Evolutionary conservation across 371 early-diverging fungal genomes (phyloP).

Genomic region (Gilbertella persicaria): DNA sequence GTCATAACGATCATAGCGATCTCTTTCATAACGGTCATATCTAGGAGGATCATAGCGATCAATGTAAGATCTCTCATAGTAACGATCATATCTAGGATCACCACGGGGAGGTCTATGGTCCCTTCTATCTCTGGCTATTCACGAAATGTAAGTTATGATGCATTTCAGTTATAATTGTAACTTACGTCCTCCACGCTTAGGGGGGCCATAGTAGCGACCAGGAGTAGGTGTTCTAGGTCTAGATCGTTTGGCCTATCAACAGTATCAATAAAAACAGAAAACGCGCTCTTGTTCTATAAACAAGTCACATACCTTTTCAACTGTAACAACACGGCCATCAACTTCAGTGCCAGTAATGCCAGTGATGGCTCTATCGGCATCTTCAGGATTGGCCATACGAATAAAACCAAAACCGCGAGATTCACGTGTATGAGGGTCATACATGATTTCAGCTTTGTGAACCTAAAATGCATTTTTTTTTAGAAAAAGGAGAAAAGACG

Average conservation of each 20-base stretch:
- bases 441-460: slow-evolving; percentile 73
- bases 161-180: not conserved
- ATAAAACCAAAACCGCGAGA: slow-evolving; percentile 88
- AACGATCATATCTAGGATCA: slow-evolving; percentile 49
- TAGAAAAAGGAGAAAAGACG: not conserved
- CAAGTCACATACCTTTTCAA: slow-evolving; percentile 62
- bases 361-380: slow-evolving; percentile 73
- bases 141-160: slow-evolving; percentile 7
- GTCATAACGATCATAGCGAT: slow-evolving; percentile 59
- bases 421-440: slow-evolving; percentile 81
- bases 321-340: slow-evolving; percentile 73
- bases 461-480: slow-evolving; percentile 39
- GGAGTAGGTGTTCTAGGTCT: slow-evolving; percentile 86
- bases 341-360: slow-evolving; percentile 68
- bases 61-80: slow-evolving; percentile 55
- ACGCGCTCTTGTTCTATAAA: not conserved
- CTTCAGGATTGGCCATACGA: slow-evolving; percentile 70
- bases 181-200: slow-evolving; percentile 57
- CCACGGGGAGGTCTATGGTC: slow-evolving; percentile 34
- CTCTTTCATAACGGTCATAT: slow-evolving; percentile 56
- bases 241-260: slow-evolving; percentile 68
- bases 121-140: slow-evolving; percentile 34
- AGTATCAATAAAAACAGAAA: not conserved
- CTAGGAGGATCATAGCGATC: slow-evolving; percentile 58
- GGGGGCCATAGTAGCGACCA: slow-evolving; percentile 86